Evolutionary conservation across 164 flowering plant species (phyloP).

Genomic region (Aristolochia fimbriata): DNA sequence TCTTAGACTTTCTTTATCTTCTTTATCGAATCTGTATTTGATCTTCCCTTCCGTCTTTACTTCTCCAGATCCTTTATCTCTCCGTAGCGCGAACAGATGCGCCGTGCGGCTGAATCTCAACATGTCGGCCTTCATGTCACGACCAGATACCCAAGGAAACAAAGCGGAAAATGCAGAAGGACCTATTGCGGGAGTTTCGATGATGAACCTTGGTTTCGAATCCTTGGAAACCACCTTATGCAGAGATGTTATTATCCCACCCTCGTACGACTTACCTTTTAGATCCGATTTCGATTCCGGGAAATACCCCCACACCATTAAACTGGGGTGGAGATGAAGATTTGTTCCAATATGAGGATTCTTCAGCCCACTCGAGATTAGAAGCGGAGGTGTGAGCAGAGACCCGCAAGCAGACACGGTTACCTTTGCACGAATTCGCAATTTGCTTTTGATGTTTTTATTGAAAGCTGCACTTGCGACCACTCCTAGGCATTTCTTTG

Average conservation of each 20-base stretch:
- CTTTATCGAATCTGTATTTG: constrained; percentile 10
- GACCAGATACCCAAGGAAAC: constrained; percentile 33
- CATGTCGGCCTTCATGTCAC: constrained; percentile 26
- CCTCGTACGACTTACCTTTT: constrained; percentile 28
- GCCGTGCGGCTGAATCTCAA: constrained; percentile 25
- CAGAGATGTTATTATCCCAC: constrained; percentile 31
- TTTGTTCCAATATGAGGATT: constrained; percentile 37
- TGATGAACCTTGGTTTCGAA: constrained; percentile 10
- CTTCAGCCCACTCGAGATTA: constrained; percentile 55
- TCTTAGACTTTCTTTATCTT: constrained; percentile 26
- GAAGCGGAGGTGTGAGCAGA: constrained; percentile 53
- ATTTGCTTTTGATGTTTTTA: constrained; percentile 21
- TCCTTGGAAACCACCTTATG: constrained; percentile 21
- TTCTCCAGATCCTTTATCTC: constrained; percentile 31
- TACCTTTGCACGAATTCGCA: constrained; percentile 51
- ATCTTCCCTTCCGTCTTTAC: constrained; percentile 25
- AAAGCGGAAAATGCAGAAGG: constrained; percentile 25
- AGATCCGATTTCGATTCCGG: constrained; percentile 19
- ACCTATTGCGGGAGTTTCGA: constrained; percentile 26
- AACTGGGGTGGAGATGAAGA: constrained; percentile 37
- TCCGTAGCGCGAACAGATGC: constrained; percentile 21
- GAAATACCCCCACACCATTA: constrained; percentile 34
- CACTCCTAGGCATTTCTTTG: constrained; percentile 49
- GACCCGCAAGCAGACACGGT: constrained; percentile 76
- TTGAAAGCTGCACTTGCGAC: constrained; percentile 25